Evolutionary conservation across 139 green algal genomes (phyloP).

Genomic region (Marvania coccoides): DNA sequence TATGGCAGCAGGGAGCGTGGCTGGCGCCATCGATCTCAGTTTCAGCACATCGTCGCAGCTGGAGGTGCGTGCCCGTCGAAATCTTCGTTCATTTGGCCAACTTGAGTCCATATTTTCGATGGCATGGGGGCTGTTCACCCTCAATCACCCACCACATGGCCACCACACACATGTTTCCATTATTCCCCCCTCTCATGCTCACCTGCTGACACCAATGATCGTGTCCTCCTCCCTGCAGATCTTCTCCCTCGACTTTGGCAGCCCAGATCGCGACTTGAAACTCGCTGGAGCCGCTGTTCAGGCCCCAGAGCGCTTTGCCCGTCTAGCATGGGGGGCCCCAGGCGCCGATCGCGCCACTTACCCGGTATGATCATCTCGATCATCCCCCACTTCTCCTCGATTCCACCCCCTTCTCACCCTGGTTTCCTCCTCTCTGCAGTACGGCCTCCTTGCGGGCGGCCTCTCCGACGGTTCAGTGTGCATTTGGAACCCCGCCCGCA

Average conservation of each 20-base stretch:
- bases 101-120: background rate
- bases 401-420: background rate
- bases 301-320: conserved; percentile 79
- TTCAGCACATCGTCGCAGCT: conserved; percentile 71
- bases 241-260: conserved; percentile 62
- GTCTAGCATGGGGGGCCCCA: conserved; percentile 69
- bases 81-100: background rate
- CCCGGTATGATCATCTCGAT: conserved; percentile 13
- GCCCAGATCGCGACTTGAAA: conserved; percentile 24
- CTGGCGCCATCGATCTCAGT: conserved; percentile 82
- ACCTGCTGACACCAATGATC: no score
- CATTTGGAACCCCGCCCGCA: conserved; percentile 81
- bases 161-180: no score
- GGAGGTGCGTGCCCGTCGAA: conserved; percentile 64
- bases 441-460: conserved; percentile 86
- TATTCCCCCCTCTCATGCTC: no score
- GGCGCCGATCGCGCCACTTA: conserved; percentile 20
- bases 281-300: conserved; percentile 46
- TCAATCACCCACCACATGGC: no score
- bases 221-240: conserved; percentile 47
- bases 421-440: conserved; percentile 33
- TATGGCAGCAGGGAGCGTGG: conserved; percentile 79
- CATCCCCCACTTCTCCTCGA: background rate
- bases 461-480: conserved; percentile 83
- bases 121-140: background rate